These are phyloP conservation scores for Stemphylium vesicarium DNA, from an alignment of 2,329 filamentous ascomycete genomes.

Conservation along the genomic window DNA sequence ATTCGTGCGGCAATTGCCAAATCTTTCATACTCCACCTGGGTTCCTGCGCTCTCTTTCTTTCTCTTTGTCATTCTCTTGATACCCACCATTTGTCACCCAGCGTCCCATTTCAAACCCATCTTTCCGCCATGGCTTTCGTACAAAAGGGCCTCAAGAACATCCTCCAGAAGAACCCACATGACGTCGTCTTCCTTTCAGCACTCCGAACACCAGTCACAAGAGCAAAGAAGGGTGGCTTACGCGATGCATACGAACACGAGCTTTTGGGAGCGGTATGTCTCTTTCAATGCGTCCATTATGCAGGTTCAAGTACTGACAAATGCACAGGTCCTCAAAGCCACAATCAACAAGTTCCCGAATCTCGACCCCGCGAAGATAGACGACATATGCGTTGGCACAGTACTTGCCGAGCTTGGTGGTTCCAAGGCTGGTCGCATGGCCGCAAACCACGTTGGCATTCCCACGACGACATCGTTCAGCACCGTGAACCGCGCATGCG, in stretches of 20 bases:
- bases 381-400: conserved; percentile 86
- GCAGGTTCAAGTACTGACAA: conserved; percentile 22
- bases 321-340: conserved; percentile 61
- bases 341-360: conserved; percentile 75
- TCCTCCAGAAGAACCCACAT: conserved; percentile 77
- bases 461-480: conserved; percentile 75
- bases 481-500: conserved; percentile 89
- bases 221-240: conserved; percentile 81
- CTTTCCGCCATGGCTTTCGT: conserved; percentile 52
- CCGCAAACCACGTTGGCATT: conserved; percentile 82
- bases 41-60: background rate
- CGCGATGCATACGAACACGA: conserved; percentile 92
- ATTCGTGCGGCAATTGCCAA: conserved; percentile 16
- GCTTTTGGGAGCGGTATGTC: conserved; percentile 69
- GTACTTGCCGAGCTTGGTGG: conserved; percentile 91
- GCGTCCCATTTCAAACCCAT: conserved; percentile 16
- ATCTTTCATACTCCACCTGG: conserved; percentile 6
- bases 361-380: conserved; percentile 70
- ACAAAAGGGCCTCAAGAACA: conserved; percentile 71
- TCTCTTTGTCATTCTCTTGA: conserved; percentile 5
- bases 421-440: conserved; percentile 89
- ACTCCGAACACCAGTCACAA: conserved; percentile 85
- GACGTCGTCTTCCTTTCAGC: conserved; percentile 90
- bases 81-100: conserved; percentile 12
- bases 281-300: conserved; percentile 46